A percentile compares a stretch with the other conserved stretches of the same genome.
These are phyloP conservation scores for Bombardia bombarda DNA, from an alignment of 495 filamentous ascomycete genomes.

Conservation along the genomic window DNA sequence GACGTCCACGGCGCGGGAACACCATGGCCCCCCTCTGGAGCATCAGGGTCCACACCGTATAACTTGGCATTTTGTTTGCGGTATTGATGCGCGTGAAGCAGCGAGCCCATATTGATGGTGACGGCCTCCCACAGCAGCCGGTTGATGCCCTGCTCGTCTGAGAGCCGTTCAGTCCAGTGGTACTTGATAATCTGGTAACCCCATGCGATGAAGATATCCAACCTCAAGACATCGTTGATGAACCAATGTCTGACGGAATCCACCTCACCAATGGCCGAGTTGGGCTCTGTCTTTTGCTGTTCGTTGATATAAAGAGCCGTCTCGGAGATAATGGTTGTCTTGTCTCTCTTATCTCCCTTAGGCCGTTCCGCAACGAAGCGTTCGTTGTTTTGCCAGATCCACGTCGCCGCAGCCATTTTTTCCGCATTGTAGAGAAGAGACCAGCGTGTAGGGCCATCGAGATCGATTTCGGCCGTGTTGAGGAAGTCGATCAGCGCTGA, in stretches of 20 bases:
- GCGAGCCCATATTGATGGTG: constrained; percentile 62
- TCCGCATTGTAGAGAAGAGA: constrained; percentile 82
- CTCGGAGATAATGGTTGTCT: constrained; percentile 54
- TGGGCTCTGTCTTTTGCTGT: constrained; percentile 56
- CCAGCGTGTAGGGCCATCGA: constrained; percentile 65
- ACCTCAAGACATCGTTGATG: constrained; percentile 60
- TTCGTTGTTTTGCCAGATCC: constrained; percentile 74
- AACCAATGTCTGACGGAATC: constrained; percentile 79
- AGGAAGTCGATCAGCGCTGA: constrained; percentile 63
- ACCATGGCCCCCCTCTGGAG: constrained; percentile 57
- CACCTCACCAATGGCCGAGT: constrained; percentile 49
- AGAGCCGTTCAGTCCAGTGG: constrained; percentile 47
- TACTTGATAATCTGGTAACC: constrained; percentile 63
- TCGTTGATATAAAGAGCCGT: constrained; percentile 63
- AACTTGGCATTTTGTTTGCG: constrained; percentile 53
- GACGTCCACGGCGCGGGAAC: constrained; percentile 81
- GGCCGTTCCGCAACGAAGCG: constrained; percentile 37
- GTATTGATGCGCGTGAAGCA: constrained; percentile 68
- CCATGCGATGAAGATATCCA: constrained; percentile 71
- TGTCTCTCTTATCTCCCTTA: constrained; percentile 32
- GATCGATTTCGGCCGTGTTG: constrained; percentile 38
- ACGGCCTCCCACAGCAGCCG: constrained; percentile 63
- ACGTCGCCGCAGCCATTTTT: constrained; percentile 75
- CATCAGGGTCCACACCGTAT: constrained; percentile 61
- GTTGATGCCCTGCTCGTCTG: constrained; percentile 39